phyloP scores from a whole-genome alignment of 2,329 filamentous ascomycete genomes.

The Hymenotorrendiella dingleyae region DNA sequence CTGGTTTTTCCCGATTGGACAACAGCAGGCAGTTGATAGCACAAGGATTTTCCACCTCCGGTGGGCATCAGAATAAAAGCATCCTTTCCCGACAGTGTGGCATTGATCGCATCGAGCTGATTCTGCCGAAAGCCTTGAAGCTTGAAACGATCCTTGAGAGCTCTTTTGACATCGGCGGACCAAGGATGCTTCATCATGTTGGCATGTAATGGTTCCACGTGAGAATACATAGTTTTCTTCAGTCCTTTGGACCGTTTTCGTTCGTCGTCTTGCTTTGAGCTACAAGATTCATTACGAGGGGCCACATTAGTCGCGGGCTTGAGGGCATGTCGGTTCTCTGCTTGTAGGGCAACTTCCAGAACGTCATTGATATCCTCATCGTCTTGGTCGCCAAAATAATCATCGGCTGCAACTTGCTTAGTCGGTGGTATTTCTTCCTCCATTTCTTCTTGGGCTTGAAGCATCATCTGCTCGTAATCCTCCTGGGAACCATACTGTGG shows the following conservation, averaged over 20 bases:
- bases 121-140: conserved; percentile 84
- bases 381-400: conserved; percentile 22
- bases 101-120: conserved; percentile 93
- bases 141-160: conserved; percentile 76
- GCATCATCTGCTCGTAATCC: conserved; percentile 20
- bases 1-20: conserved; percentile 72
- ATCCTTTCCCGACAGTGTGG: conserved; percentile 80
- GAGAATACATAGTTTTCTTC: conserved; percentile 27
- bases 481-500: conserved; percentile 20
- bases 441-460: conserved; percentile 24
- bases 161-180: conserved; percentile 77
- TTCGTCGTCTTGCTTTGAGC: conserved; percentile 12
- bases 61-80: conserved; percentile 97
- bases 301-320: background rate
- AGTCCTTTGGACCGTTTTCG: conserved; percentile 9
- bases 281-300: conserved; percentile 8
- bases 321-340: conserved; percentile 34
- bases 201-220: conserved; percentile 32
- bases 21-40: conserved; percentile 90
- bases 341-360: conserved; percentile 36
- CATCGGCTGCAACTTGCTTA: conserved; percentile 6
- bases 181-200: conserved; percentile 64
- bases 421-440: conserved; percentile 1
- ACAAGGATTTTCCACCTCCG: conserved; percentile 92
- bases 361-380: conserved; percentile 32